Evolutionary conservation across 2,329 filamentous ascomycete species (phyloP).

Genomic region (Hypoxylon rubiginosum): DNA sequence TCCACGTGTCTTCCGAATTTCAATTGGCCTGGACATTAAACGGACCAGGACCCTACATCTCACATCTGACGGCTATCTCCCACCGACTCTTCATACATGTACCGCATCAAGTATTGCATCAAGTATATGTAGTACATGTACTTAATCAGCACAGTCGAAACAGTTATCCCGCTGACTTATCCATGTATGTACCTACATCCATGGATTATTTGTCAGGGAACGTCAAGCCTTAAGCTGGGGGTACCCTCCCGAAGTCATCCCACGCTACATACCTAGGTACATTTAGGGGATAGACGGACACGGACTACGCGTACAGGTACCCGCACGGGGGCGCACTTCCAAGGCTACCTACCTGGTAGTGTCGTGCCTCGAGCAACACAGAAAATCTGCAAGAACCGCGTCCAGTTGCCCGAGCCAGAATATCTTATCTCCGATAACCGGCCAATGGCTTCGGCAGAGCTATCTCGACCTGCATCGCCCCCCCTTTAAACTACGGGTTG

Average conservation of each 20-base stretch:
- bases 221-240: neutral
- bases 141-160: neutral
- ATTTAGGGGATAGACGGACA: neutral
- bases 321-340: conserved; percentile 9
- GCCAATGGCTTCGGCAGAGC: conserved; percentile 26
- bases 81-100: no score
- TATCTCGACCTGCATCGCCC: neutral
- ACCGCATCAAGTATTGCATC: no score
- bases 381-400: conserved; percentile 1
- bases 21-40: neutral
- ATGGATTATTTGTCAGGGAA: neutral
- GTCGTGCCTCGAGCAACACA: neutral
- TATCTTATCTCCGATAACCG: conserved; percentile 40
- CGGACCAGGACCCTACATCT: neutral
- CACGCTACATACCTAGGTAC: neutral
- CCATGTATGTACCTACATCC: neutral
- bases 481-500: neutral
- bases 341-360: neutral
- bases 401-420: conserved; percentile 20
- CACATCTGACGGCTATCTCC: no score
- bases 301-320: conserved; percentile 10
- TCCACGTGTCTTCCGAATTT: conserved; percentile 3
- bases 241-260: no score
- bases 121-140: no score
- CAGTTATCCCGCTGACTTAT: neutral